A percentile compares a stretch with the other conserved stretches of the same genome.
Evolutionary conservation across 2,329 filamentous ascomycete genomes (phyloP).

Genomic region (Exutisphaerella laricina): DNA sequence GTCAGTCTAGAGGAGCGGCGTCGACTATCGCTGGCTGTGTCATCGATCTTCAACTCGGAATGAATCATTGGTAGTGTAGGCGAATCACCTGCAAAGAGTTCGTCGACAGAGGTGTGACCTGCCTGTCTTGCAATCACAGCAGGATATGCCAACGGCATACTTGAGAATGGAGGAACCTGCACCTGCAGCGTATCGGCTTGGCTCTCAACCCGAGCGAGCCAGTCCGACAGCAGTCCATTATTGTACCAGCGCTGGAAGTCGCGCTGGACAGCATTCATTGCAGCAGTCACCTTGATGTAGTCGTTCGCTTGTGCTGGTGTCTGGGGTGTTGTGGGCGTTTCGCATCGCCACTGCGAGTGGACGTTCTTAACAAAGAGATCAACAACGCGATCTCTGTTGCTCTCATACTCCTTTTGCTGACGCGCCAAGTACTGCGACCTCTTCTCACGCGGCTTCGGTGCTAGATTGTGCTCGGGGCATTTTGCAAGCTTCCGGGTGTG

Average conservation of each 20-base stretch:
- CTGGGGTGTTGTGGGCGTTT: background rate
- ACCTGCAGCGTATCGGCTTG: background rate
- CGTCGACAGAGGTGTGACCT: conserved; percentile 1
- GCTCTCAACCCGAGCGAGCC: conserved; percentile 4
- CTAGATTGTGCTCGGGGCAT: conserved; percentile 24
- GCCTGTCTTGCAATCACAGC: background rate
- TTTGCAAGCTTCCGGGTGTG: conserved; percentile 8
- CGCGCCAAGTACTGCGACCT: conserved; percentile 23
- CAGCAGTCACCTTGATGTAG: conserved; percentile 15
- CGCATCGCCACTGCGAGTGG: conserved; percentile 16
- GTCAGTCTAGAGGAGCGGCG: background rate
- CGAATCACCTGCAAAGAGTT: conserved; percentile 6
- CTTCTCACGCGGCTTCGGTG: conserved; percentile 28
- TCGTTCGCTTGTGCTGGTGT: background rate
- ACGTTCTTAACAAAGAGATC: conserved; percentile 2
- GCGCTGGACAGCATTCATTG: conserved; percentile 7
- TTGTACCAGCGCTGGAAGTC: conserved; percentile 18
- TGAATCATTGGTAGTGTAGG: conserved; percentile 7
- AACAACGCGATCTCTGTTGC: background rate
- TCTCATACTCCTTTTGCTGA: conserved; percentile 5
- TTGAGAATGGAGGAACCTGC: background rate
- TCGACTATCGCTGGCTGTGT: background rate
- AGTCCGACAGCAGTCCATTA: conserved; percentile 15
- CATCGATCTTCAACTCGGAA: conserved; percentile 15
- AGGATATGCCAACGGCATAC: background rate